Conservation (phyloP, 1,139 yeast species). For the Blastobotrys buckinghamii region DNA sequence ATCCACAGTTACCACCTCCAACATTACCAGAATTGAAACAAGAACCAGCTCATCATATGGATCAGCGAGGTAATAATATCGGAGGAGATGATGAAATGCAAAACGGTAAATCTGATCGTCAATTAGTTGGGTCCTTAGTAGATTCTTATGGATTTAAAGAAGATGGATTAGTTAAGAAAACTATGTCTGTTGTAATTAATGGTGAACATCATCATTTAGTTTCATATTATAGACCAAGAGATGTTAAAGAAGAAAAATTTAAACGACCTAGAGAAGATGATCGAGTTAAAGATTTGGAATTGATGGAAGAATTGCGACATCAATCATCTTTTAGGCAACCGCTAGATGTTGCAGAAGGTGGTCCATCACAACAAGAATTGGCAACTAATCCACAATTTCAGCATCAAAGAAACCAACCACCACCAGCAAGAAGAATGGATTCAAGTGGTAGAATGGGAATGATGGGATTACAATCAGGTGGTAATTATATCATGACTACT, state of each 20-base stretch:
- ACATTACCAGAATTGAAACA: neutral
- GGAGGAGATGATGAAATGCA: neutral
- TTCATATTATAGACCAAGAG: slow-evolving; percentile 70
- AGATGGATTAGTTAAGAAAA: slow-evolving; percentile 75
- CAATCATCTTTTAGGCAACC: slow-evolving; percentile 49
- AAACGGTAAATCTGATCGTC: slow-evolving; percentile 20
- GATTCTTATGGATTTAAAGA: slow-evolving; percentile 64
- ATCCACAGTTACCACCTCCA: neutral
- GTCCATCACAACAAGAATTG: slow-evolving; percentile 5
- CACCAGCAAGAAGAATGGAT: neutral
- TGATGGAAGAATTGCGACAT: slow-evolving; percentile 57
- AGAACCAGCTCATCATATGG: neutral
- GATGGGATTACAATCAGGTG: neutral
- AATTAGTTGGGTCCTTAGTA: slow-evolving; percentile 49
- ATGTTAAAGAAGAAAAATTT: slow-evolving; percentile 54
- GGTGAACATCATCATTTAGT: slow-evolving; percentile 56
- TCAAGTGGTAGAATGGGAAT: neutral
- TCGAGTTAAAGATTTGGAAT: slow-evolving; percentile 44
- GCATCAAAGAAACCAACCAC: neutral
- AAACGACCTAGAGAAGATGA: slow-evolving; percentile 48
- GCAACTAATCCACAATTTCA: neutral
- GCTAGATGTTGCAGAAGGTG: slow-evolving; percentile 26
- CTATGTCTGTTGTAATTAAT: slow-evolving; percentile 54
- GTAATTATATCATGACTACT: slow-evolving; percentile 1
- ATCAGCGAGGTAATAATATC: neutral